Evolutionary conservation across 495 filamentous ascomycete species (phyloP).

Genomic region (Aspergillus nanangensis): DNA sequence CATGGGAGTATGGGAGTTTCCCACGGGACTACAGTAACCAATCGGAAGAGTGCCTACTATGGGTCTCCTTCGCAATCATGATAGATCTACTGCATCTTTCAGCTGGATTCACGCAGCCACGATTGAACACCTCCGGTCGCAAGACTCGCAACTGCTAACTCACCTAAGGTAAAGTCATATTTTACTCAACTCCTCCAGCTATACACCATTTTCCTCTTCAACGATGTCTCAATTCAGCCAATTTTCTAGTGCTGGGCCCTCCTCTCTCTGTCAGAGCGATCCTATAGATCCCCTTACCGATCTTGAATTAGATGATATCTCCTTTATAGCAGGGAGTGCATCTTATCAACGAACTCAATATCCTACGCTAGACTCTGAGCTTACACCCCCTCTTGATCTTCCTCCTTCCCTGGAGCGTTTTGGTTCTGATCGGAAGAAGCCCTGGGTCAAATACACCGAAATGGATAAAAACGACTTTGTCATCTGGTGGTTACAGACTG

Average conservation of each 20-base stretch:
- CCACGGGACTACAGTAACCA: not conserved
- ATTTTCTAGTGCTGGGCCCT: not conserved
- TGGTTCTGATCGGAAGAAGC: not conserved
- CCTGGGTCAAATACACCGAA: conserved; percentile 2
- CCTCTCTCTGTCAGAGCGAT: not conserved
- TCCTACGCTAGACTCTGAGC: not conserved
- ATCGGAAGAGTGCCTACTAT: not conserved
- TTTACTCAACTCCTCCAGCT: not conserved
- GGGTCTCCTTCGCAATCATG: not conserved
- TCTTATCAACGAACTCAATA: not conserved
- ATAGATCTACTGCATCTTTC: not conserved
- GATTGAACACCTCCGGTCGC: not conserved
- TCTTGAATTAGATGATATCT: not conserved
- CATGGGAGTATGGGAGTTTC: not conserved
- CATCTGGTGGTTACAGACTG: conserved; percentile 6
- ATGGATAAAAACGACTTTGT: conserved; percentile 9
- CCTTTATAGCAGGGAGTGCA: not conserved
- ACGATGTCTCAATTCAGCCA: not conserved
- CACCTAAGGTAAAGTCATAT: not conserved
- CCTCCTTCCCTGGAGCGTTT: not conserved
- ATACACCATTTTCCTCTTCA: not conserved
- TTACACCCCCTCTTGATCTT: not conserved
- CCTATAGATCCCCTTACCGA: not conserved
- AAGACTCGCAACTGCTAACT: not conserved
- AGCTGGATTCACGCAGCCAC: not conserved